Percentiles rank a stretch among this genome's conserved stretches.
Conservation (phyloP, 495 filamentous ascomycete genomes). For the Neurospora intermedia region DNA sequence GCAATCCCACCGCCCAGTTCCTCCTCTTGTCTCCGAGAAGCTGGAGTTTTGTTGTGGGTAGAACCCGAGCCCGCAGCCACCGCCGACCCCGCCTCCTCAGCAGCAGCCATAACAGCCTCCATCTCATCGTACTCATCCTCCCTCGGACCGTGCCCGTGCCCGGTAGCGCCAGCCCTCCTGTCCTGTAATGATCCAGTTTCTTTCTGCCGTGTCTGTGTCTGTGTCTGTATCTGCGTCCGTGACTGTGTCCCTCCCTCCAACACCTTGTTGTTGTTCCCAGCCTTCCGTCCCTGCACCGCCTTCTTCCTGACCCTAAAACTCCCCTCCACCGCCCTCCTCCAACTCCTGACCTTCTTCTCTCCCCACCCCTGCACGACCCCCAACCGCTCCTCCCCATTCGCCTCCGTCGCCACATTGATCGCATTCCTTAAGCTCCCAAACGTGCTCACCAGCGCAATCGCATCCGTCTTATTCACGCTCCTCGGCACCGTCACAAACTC, state of each 20-base stretch:
- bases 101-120: constrained; percentile 34
- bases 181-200: not conserved
- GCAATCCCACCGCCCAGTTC: constrained; percentile 43
- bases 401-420: constrained; percentile 60
- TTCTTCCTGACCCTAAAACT: constrained; percentile 64
- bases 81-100: not conserved
- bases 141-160: not conserved
- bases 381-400: constrained; percentile 46
- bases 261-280: too few relatives aligned
- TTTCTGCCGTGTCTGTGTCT: not conserved
- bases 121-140: constrained; percentile 22
- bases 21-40: constrained; percentile 25
- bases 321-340: constrained; percentile 71
- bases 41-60: constrained; percentile 11
- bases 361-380: constrained; percentile 81
- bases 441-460: constrained; percentile 70
- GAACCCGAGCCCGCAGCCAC: constrained; percentile 25
- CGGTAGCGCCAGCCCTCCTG: not conserved
- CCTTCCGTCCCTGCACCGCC: constrained; percentile 40
- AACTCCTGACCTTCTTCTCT: constrained; percentile 82
- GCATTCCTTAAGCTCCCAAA: constrained; percentile 83
- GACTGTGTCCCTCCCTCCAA: constrained; percentile 18
- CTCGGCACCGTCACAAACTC: constrained; percentile 88
- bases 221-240: constrained; percentile 1
- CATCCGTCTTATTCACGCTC: constrained; percentile 89